Conservation (phyloP, 129 eudicot species). For the Deinandra increscens region DNA sequence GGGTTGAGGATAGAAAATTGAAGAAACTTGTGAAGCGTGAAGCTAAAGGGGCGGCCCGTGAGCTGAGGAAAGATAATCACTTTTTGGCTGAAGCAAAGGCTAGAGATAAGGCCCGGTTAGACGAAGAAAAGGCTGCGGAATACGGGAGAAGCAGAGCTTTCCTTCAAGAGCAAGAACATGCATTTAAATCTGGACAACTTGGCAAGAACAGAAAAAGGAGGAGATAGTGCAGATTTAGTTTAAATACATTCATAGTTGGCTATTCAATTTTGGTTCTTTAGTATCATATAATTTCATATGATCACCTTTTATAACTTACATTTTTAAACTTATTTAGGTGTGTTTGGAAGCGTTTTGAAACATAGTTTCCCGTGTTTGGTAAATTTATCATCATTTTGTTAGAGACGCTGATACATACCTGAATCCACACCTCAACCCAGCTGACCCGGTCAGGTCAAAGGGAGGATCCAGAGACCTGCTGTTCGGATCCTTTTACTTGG, state of each 20-base stretch:
- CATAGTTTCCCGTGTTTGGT: not conserved
- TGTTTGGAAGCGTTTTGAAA: not conserved
- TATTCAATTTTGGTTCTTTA: not conserved
- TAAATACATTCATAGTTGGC: not conserved
- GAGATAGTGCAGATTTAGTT: constrained; percentile 29
- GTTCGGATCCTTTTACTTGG: too few species aligned
- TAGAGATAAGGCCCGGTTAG: constrained; percentile 52
- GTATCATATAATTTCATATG: not conserved
- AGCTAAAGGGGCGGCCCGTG: constrained; percentile 84
- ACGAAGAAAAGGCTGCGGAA: constrained; percentile 77
- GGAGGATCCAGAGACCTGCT: too few species aligned
- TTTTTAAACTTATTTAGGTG: not conserved
- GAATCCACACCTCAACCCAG: too few species aligned
- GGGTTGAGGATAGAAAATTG: constrained; percentile 71
- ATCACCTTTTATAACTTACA: not conserved
- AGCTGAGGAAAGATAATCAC: constrained; percentile 76
- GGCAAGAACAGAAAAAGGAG: constrained; percentile 76
- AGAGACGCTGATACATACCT: too few species aligned
- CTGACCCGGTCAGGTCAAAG: too few species aligned
- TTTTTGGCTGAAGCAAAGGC: constrained; percentile 76
- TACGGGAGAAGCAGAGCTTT: constrained; percentile 75
- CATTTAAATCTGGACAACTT: constrained; percentile 88
- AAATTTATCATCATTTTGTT: too few species aligned
- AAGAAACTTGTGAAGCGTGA: constrained; percentile 56
- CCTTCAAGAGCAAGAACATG: constrained; percentile 98